Evolutionary conservation across 225 moss, liverwort and hornwort species (phyloP), one percentile per base, ranked within the genome.

Genomic region (Rhytidiadelphus loreus): DNA sequence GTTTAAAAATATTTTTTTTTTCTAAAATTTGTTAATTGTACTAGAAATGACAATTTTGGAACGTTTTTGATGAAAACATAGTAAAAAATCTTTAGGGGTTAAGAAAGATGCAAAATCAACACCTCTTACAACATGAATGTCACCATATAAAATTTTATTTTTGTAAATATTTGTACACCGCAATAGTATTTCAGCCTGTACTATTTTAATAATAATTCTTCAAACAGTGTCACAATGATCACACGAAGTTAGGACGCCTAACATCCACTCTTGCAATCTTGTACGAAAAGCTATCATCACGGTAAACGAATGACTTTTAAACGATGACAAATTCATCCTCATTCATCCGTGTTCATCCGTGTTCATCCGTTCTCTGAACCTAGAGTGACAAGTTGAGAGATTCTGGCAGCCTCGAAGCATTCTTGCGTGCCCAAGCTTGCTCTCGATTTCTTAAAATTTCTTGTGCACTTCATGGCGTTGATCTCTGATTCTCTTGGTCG

Each of bases 101-200:
- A 52, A 50, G 8, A 11, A 50, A 14, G 14, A 14, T 76, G 35
- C 13, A 53, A 52, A 35, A 52, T 21, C 22, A 76, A 14, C 21
- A 52, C 21, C 5, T 13, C 22, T 13, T 76, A 8, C 22, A 76
- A 76, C 1, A 33, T 33, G 8, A 30, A 52, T 52, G 8, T 33
- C 8, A 8, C 35, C 4, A 52, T 13, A 5, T 13, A 20, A 50
- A 74, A 21, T 48, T 5, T 35, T 8, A 21, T 7, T 8, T 71
- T 33, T 7, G 1, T 3, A 35, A 35, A 22, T 22, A 35, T 22
- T 52, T 5, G 23, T 53, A 23, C 23, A 76, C 35, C 0, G 3
- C 52, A 21, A 76, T 35, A 23, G 0, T 35, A 53, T 13, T 76
- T 53, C 8, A 33, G 6, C 50, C 0, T 48, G 13, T 9, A 32